phyloP scores from a whole-genome alignment of 495 filamentous ascomycete genomes.

The Hamigera avellanea region DNA sequence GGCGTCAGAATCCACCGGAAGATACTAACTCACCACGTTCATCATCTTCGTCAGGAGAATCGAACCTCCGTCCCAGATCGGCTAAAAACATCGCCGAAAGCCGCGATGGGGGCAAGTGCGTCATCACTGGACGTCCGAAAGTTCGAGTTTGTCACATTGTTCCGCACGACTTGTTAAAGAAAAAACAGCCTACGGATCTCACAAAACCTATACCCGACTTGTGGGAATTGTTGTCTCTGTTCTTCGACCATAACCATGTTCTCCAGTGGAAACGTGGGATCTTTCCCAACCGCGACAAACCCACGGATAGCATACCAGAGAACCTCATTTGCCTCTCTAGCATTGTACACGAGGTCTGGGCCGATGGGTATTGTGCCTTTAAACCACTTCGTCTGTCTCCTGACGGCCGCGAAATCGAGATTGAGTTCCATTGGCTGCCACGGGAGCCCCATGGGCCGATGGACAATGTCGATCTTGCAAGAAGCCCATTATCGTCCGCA shows the following conservation, averaged over 20 bases:
- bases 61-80: neutral
- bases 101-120: slow-evolving; percentile 6
- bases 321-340: slow-evolving; percentile 9
- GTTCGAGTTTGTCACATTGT: slow-evolving; percentile 1
- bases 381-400: slow-evolving; percentile 2
- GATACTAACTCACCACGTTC: neutral
- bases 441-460: neutral
- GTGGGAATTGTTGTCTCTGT: neutral
- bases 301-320: neutral
- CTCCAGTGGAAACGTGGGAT: neutral
- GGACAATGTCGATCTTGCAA: slow-evolving; percentile 2
- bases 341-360: slow-evolving; percentile 3
- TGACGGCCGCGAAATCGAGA: slow-evolving; percentile 2
- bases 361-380: slow-evolving; percentile 3
- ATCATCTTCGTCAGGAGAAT: neutral
- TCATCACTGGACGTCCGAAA: slow-evolving; percentile 4
- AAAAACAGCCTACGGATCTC: slow-evolving; percentile 1
- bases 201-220: neutral
- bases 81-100: slow-evolving; percentile 1
- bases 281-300: neutral
- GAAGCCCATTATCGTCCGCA: slow-evolving; percentile 1
- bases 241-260: neutral
- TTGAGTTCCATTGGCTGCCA: slow-evolving; percentile 10
- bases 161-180: slow-evolving; percentile 1
- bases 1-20: neutral